phyloP scores from a whole-genome alignment of 495 filamentous ascomycete species.

The Hyaloscypha finlandica region DNA sequence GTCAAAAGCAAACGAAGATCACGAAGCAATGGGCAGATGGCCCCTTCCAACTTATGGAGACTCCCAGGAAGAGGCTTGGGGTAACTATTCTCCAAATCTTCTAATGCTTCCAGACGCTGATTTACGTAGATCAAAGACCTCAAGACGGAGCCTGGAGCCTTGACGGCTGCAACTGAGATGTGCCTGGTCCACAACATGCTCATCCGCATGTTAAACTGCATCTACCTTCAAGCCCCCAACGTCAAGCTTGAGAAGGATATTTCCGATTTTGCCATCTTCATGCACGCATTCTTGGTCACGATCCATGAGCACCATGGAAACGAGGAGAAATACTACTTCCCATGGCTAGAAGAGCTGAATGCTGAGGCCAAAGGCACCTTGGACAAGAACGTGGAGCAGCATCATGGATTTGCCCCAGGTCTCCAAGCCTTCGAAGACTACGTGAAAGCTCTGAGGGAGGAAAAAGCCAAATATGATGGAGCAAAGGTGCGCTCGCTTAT shows the following conservation, averaged over 20 bases:
- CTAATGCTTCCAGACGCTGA: not conserved
- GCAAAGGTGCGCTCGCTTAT: constrained; percentile 38
- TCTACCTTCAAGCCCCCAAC: constrained; percentile 49
- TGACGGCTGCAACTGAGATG: constrained; percentile 43
- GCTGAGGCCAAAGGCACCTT: constrained; percentile 28
- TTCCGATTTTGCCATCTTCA: constrained; percentile 44
- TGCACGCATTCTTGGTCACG: constrained; percentile 35
- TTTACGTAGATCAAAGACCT: constrained; percentile 14
- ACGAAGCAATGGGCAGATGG: constrained; percentile 39
- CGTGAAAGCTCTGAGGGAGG: constrained; percentile 21
- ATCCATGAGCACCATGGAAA: constrained; percentile 36
- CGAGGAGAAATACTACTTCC: constrained; percentile 39
- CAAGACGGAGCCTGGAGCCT: constrained; percentile 20
- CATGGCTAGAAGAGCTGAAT: constrained; percentile 34
- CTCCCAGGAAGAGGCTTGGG: constrained; percentile 29
- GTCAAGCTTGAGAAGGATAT: constrained; percentile 35
- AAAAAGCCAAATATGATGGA: constrained; percentile 32
- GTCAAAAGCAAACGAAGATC: constrained; percentile 18
- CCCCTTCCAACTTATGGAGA: constrained; percentile 39
- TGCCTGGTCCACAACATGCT: constrained; percentile 49
- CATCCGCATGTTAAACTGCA: constrained; percentile 49
- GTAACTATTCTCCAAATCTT: constrained; percentile 20
- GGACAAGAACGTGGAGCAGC: constrained; percentile 34
- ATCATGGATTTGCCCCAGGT: constrained; percentile 39
- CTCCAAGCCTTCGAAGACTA: constrained; percentile 32